These are phyloP conservation scores for Sporothrix euskadiensis DNA, from an alignment of 2,329 filamentous ascomycete species.

Conservation along the genomic window DNA sequence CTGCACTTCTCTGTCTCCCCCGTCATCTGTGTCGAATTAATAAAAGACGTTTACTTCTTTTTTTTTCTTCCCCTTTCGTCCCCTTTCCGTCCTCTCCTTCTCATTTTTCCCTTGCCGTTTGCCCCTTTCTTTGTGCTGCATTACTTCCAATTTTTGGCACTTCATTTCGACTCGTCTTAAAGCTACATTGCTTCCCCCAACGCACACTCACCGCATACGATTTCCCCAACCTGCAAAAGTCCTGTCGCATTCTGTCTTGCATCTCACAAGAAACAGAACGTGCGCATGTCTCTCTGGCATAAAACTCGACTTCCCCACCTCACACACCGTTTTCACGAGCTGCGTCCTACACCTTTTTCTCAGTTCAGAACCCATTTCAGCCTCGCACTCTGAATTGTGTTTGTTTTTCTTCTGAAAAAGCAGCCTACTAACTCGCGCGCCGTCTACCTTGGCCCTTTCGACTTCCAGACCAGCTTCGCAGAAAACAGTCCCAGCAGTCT, in stretches of 20 bases:
- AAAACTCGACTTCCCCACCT: slow-evolving; percentile 6
- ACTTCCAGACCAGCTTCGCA: slow-evolving; percentile 26
- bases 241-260: neutral
- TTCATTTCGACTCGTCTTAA: slow-evolving; percentile 5
- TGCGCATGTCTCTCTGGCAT: neutral
- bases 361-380: neutral
- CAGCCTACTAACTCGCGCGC: slow-evolving; percentile 23
- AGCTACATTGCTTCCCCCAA: slow-evolving; percentile 15
- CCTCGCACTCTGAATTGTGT: neutral
- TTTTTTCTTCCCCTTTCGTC: neutral
- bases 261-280: neutral
- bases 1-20: neutral
- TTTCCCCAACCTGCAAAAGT: slow-evolving; percentile 13
- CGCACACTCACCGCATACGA: neutral
- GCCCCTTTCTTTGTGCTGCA: slow-evolving; percentile 11
- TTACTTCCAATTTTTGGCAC: neutral
- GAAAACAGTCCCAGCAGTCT: slow-evolving; percentile 35
- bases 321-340: neutral
- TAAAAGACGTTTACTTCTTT: neutral
- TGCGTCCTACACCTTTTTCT: neutral
- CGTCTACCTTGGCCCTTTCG: neutral
- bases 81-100: slow-evolving; percentile 10
- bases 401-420: neutral
- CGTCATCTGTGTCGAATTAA: neutral
- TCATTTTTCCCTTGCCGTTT: slow-evolving; percentile 2